phyloP scores from a whole-genome alignment of 176 grass and related monocot species.

The Rhynchospora tenuis region DNA sequence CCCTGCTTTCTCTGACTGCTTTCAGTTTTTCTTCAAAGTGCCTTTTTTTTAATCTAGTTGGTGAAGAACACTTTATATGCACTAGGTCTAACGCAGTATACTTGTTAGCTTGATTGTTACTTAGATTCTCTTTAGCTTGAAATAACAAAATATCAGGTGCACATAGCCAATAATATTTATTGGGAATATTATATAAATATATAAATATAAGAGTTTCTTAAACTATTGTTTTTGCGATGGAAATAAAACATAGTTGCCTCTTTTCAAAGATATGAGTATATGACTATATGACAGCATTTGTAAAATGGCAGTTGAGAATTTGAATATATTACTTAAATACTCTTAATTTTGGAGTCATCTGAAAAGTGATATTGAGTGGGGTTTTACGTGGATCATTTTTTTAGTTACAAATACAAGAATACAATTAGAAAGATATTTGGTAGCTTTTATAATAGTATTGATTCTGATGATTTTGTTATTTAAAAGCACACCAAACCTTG shows the following conservation, averaged over 20 bases:
- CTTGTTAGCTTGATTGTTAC: background rate
- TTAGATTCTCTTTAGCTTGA: background rate
- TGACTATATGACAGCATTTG: background rate
- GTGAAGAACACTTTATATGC: background rate
- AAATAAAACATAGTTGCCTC: background rate
- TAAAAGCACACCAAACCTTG: background rate
- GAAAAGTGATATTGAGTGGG: background rate
- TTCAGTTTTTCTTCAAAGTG: background rate
- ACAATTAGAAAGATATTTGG: background rate
- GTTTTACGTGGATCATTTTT: background rate
- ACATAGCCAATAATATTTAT: background rate
- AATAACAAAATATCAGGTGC: background rate
- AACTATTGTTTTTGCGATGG: background rate
- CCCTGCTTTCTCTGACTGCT: background rate
- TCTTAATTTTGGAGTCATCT: background rate
- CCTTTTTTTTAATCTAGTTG: background rate
- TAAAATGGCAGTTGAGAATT: background rate
- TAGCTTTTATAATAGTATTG: background rate
- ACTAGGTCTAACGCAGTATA: background rate
- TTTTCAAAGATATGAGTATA: background rate
- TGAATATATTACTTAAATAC: background rate
- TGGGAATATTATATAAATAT: background rate
- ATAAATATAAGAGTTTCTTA: background rate
- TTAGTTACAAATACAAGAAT: background rate
- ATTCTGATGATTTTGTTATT: background rate